These are phyloP conservation scores for Lodderomyces margitis DNA, from an alignment of 1,139 yeast genomes.

Conservation along the genomic window DNA sequence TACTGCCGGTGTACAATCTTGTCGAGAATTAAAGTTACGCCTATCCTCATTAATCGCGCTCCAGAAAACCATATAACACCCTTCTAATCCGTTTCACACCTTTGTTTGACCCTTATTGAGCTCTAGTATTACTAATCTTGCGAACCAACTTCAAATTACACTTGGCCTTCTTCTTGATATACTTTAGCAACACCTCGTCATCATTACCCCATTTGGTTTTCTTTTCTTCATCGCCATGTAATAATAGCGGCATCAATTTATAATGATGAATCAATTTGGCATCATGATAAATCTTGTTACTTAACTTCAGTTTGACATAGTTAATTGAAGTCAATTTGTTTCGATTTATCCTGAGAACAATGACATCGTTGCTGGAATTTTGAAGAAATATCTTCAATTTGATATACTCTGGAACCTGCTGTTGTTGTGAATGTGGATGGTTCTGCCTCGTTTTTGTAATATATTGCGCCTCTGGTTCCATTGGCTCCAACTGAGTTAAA, in stretches of 20 bases:
- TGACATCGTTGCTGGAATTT: slow-evolving; percentile 32
- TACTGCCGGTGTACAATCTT: too few relatives aligned
- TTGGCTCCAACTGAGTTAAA: not conserved
- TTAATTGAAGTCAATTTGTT: slow-evolving; percentile 27
- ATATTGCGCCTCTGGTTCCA: not conserved
- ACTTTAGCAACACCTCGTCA: not conserved
- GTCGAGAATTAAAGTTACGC: too few relatives aligned
- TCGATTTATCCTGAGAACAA: slow-evolving; percentile 29
- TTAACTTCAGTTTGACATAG: slow-evolving; percentile 31
- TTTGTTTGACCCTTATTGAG: too few relatives aligned
- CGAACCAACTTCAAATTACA: slow-evolving; percentile 29
- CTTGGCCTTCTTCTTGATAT: slow-evolving; percentile 15
- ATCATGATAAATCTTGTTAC: slow-evolving; percentile 36
- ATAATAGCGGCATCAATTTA: slow-evolving; percentile 16
- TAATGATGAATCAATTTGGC: slow-evolving; percentile 31
- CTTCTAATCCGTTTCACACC: too few relatives aligned
- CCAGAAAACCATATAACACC: too few relatives aligned
- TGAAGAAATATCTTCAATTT: slow-evolving; percentile 33
- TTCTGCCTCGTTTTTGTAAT: not conserved
- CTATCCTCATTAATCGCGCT: too few relatives aligned
- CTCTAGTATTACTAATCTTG: not conserved
- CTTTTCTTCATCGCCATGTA: slow-evolving; percentile 19
- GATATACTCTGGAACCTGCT: slow-evolving; percentile 16
- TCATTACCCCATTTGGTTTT: not conserved
- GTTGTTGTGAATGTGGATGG: slow-evolving; percentile 1